Evolutionary conservation across 768 basidiomycete species (phyloP).

Genomic region (Phallus indusiatus): DNA sequence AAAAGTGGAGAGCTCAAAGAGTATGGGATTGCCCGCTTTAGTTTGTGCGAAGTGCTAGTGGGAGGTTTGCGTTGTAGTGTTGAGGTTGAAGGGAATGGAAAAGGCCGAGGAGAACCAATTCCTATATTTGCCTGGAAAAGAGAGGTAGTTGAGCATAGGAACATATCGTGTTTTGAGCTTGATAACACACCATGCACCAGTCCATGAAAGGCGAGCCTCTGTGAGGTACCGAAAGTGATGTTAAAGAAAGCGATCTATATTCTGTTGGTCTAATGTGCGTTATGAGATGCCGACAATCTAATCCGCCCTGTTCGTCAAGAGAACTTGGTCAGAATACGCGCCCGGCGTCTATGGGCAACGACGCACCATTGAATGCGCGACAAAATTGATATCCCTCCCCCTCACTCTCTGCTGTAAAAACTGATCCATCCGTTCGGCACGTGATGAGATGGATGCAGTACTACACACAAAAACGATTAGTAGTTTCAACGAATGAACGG

Average conservation of each 20-base stretch:
- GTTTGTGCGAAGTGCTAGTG: not conserved
- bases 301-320: slow-evolving; percentile 45
- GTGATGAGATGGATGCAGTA: slow-evolving; percentile 80
- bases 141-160: slow-evolving; percentile 1
- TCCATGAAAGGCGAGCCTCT: slow-evolving; percentile 98
- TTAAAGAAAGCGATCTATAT: slow-evolving; percentile 82
- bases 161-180: not conserved
- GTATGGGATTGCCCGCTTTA: not conserved
- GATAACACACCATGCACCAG: slow-evolving; percentile 76
- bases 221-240: slow-evolving; percentile 87
- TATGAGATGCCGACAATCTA: slow-evolving; percentile 91
- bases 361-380: slow-evolving; percentile 85
- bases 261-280: slow-evolving; percentile 72
- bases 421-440: slow-evolving; percentile 66
- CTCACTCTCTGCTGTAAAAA: slow-evolving; percentile 55
- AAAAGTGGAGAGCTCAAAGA: not conserved
- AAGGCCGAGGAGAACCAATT: slow-evolving; percentile 41
- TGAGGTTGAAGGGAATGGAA: slow-evolving; percentile 10
- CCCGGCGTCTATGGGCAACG: not conserved
- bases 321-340: not conserved
- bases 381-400: slow-evolving; percentile 81
- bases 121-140: slow-evolving; percentile 76
- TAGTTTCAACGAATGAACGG: not conserved
- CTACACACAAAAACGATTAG: slow-evolving; percentile 28
- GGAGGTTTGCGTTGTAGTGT: not conserved